Conservation (phyloP, 139 green algal species). For the Chlorokybus atmophyticus region DNA sequence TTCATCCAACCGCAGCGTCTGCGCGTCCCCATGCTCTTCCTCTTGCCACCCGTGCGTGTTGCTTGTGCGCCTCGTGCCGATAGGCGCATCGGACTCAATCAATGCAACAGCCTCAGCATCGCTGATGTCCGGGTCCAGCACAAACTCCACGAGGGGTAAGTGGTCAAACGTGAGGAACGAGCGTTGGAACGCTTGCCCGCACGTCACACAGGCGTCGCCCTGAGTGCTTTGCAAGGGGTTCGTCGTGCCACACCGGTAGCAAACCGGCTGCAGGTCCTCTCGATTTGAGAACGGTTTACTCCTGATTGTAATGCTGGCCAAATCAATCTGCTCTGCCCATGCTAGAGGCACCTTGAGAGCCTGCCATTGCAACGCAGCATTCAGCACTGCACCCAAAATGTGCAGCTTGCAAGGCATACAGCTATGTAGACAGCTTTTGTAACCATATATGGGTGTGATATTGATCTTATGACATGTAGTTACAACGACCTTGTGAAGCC, state of each 20-base stretch:
- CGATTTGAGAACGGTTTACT: conserved; percentile 43
- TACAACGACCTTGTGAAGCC: too few species aligned
- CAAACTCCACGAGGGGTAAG: conserved; percentile 66
- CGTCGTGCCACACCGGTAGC: conserved; percentile 52
- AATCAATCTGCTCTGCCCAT: conserved; percentile 45
- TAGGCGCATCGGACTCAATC: conserved; percentile 3
- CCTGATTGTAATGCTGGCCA: conserved; percentile 34
- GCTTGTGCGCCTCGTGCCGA: too few species aligned
- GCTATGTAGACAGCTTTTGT: too few species aligned
- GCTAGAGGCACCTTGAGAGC: background rate
- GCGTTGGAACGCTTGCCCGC: conserved; percentile 46
- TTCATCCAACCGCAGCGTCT: background rate
- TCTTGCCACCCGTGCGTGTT: background rate
- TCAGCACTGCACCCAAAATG: too few species aligned
- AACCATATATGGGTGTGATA: too few species aligned
- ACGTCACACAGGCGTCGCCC: conserved; percentile 58
- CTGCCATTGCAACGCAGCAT: too few species aligned
- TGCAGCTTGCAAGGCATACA: too few species aligned
- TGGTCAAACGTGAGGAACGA: conserved; percentile 71
- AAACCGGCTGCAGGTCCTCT: conserved; percentile 58
- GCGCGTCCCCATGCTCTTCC: background rate
- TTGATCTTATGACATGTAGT: too few species aligned
- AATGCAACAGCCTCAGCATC: conserved; percentile 37
- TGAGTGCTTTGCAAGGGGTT: conserved; percentile 51
- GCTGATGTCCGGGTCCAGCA: conserved; percentile 46